Evolutionary conservation across 2,329 filamentous ascomycete genomes (phyloP), one percentile per base, ranked within the genome.

Genomic region (Aspergillus piperis): DNA sequence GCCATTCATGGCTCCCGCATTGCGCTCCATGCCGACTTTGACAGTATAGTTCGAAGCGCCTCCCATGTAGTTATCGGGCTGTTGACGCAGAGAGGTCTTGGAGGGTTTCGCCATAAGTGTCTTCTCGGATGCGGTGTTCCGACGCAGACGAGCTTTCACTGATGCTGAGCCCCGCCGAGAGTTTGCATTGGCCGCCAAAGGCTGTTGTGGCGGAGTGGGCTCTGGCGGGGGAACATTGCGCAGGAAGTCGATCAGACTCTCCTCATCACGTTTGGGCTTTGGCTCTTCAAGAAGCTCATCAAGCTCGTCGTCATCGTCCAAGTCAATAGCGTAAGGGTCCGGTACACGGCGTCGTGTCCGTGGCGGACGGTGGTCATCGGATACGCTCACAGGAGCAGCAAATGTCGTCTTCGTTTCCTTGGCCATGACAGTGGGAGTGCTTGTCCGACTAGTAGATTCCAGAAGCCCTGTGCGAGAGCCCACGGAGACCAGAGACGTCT

Each of bases 261-360:
- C 80, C 65, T 81, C 78, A 19, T 78, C 69, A n/a, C 74, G 72
- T 44, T 70, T 66, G 8, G 72, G 73, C 56, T 75, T 73, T n/a
- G 69, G 60, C 13, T 69, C 62, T 36, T 82, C 74, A 19, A 83
- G 73, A 30, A 86, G 81, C 1, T 87, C 83, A 13, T 86, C 83
- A 8, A 88, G 82, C 4, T 88, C 88, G 57, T 90, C 86, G 58
- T 91, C 89, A 68, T 88, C 90, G 56, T 80, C 79, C 21, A 68
- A 67, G 70, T 97, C 93, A 64, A 98, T 91, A n/a, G 92, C 91
- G 66, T 98, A 98, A 0, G 94, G 95, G 70, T 99, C 95, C 59
- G 86, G 90, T 54, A 92, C 86, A 27, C 91, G 87, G 49, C 89
- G 86, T 48, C 89, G 90, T 70, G 90, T 96, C 57, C 90, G 86